phyloP scores from a whole-genome alignment of 352 stramenopile species.

The Blastocystis sp. region DNA sequence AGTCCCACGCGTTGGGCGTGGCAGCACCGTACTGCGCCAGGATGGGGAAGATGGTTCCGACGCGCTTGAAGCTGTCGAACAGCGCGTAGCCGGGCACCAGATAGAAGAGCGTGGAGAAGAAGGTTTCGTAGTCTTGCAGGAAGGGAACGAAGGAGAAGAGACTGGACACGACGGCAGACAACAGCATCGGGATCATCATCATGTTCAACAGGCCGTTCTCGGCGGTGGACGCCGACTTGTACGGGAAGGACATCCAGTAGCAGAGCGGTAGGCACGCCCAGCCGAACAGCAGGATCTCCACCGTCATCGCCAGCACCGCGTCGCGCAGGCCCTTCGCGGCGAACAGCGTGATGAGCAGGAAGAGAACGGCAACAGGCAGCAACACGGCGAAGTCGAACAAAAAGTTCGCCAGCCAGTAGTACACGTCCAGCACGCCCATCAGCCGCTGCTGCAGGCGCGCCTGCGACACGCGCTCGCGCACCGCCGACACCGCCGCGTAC shows the following conservation, averaged over 20 bases:
- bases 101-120: conserved; percentile 22
- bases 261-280: conserved; percentile 73
- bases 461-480: conserved; percentile 53
- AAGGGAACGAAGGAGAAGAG: conserved; percentile 6
- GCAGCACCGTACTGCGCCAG: not conserved
- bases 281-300: conserved; percentile 72
- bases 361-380: conserved; percentile 16
- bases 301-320: not conserved
- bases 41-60: not conserved
- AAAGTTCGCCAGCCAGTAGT: conserved; percentile 60
- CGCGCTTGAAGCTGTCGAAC: conserved; percentile 7
- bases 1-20: conserved; percentile 72
- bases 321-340: not conserved
- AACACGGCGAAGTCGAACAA: conserved; percentile 15
- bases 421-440: conserved; percentile 57
- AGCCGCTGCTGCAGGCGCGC: conserved; percentile 64
- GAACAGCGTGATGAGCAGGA: conserved; percentile 18
- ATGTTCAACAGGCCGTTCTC: conserved; percentile 73
- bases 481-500: conserved; percentile 71
- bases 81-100: conserved; percentile 33
- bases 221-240: conserved; percentile 71
- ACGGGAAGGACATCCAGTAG: conserved; percentile 74
- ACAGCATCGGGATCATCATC: conserved; percentile 73
- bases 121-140: not conserved
- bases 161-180: conserved; percentile 64